Base-by-base conservation (phyloP, 805 yeast genomes). In the Candida nemodendra region DNA sequence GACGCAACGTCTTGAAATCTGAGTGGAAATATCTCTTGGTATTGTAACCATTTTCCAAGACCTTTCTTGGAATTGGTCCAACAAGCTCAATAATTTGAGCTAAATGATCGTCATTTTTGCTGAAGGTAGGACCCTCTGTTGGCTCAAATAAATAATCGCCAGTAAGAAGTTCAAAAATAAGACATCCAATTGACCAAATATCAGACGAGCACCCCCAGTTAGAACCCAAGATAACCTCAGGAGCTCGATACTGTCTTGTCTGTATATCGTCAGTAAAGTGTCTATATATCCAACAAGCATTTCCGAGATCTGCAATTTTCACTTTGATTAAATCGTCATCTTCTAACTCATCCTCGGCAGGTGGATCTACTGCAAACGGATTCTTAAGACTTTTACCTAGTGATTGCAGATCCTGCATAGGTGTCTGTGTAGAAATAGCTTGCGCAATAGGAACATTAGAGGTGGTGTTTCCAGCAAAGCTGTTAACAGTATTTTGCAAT, bases 61-160 rank as follows among this genome's bases (percentile, higher is more conserved):
- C 74, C 72, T 32, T 89, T 81, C 47, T 78, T 71, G 61, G 66
- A 9, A 64, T 54, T 6, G 59, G 48, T 2, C 68, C 67, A 16
- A 63, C 53, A 14, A 64, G 48, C 47, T 91, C 98, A 24, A 93
- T 80, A 11, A 93, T 87, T 61, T 93, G 98, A 0, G 98, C 98
- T 51, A 93, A 72, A 61, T 93, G 99, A 60, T 93, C 99, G 56
- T 91, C 97, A 61, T 90, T 96, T 55, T 90, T 90, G 33, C 81
- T 60, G 63, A 87, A 91, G 4, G 84, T 69, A 38, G 75, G 77
- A 1, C 90, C 89, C 44, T 78, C 78, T 36, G 79, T 76, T 4
- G 99, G 99, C 59, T 91, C 97, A 61, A 91, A 93, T 34, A 93
- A 62, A 54, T 90, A 90, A 62, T 91, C 98, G 3, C 98, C 98